Conservation (phyloP, 805 yeast species). For the Debaryomyces prosopidis region DNA sequence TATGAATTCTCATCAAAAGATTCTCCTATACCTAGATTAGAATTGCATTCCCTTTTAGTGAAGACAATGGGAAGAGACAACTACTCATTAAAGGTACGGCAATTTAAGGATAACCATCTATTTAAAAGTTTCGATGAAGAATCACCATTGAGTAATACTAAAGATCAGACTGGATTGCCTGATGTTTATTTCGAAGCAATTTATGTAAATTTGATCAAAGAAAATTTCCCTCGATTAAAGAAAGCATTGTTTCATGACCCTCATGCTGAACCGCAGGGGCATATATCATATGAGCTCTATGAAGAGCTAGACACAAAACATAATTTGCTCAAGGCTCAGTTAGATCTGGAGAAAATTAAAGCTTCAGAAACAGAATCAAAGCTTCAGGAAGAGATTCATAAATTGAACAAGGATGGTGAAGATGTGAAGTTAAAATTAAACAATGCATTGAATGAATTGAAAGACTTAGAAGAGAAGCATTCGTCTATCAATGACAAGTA, state of each 20-base stretch:
- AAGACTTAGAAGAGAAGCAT: slow-evolving; percentile 20
- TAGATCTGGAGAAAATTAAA: slow-evolving; percentile 19
- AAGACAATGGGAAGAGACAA: slow-evolving; percentile 81
- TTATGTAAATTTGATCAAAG: slow-evolving; percentile 67
- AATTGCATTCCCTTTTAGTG: slow-evolving; percentile 59
- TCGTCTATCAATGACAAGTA: slow-evolving; percentile 17
- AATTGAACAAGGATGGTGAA: slow-evolving; percentile 14
- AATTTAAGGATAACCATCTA: slow-evolving; percentile 59
- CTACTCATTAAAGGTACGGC: slow-evolving; percentile 69
- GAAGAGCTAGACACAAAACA: slow-evolving; percentile 45
- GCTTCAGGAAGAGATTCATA: slow-evolving; percentile 18
- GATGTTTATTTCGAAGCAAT: slow-evolving; percentile 68
- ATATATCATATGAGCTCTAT: slow-evolving; percentile 61
- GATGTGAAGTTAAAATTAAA: slow-evolving; percentile 13
- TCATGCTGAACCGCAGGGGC: slow-evolving; percentile 63
- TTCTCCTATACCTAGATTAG: slow-evolving; percentile 65
- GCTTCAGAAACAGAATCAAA: slow-evolving; percentile 17
- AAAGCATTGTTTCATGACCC: slow-evolving; percentile 78
- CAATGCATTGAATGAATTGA: slow-evolving; percentile 14
- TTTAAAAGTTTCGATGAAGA: slow-evolving; percentile 60
- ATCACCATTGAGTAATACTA: slow-evolving; percentile 48
- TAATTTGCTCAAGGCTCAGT: slow-evolving; percentile 22
- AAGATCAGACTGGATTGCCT: slow-evolving; percentile 87
- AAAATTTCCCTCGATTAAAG: slow-evolving; percentile 64
- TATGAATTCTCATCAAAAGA: slow-evolving; percentile 70